Evolutionary conservation across 2,329 filamentous ascomycete genomes (phyloP), one percentile per base, ranked within the genome.

Genomic region (Trichoderma atrobrunneum): DNA sequence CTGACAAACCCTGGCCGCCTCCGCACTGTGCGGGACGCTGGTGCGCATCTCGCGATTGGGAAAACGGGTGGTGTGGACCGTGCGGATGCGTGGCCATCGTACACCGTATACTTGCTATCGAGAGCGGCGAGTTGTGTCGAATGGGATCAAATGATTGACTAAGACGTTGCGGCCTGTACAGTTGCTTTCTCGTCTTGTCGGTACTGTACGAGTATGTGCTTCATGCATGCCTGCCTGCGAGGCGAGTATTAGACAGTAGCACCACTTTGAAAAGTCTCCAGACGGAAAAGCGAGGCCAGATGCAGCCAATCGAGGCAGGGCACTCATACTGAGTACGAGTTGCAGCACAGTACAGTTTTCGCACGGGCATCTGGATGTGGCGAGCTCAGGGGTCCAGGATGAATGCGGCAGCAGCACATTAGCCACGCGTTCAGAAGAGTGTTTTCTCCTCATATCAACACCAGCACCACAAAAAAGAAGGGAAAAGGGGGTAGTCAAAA

Each of bases 21-120:
- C 16, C 51, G 61, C 71, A 72, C 71, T 72, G 71, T 72, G 67
- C 48, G 71, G 71, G 60, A 56, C 71, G 61, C 56, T 43, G 56
- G 54, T 43, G 39, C 24, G 43, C 24, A 36, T 54, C 56, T 61
- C 54, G 56, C 63, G 56, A 72, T 72, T 67, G 70, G 63, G 56
- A 54, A 21, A 24, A 32, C 43, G 61, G 69, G 48, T 56, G 43
- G 61, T 51, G 61, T 71, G 24, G 16, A 34, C 69, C 18, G 51
- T 60, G 69, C 12, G 24, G 16, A 48, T 24, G n/a, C 5, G 57
- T 1, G 0, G 2, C 30, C 8, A 5, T 6, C 7, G 26, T 28
- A 26, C 60, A 61, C 65, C 30, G 57, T 28, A 18, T 70, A 70
- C 66, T 7, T 18, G 66, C 48, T 62, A 60, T 65, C 51, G 51